Base-by-base conservation (phyloP, 2,329 filamentous ascomycete genomes). In the Ascochyta viciae-villosae region DNA sequence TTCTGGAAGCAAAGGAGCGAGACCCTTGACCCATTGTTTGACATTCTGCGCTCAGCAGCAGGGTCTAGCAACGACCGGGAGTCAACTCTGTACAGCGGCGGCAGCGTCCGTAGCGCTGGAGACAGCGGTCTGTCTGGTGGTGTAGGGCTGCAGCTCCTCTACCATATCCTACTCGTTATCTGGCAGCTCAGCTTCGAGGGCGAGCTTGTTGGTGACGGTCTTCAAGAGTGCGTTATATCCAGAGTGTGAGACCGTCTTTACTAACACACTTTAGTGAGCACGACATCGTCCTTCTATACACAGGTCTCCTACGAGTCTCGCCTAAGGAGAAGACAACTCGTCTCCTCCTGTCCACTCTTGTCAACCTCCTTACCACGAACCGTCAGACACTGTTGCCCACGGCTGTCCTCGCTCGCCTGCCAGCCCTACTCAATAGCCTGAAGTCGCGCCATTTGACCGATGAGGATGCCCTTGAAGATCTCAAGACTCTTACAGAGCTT, bases 311-410 rank as follows among this genome's bases (percentile, higher is more conserved):
- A 51, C 89, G 92, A 50, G 82, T 96, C 38, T 98, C 95, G 2
- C 93, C 94, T 40, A 99, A 99, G 77, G 95, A 98, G 76, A 99
- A 99, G 83, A 98, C 94, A 1, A 98, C 94, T 0, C 88, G 95
- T 27, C 84, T 99, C 50, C 86, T 97, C 41, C 84, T 98, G 40
- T 92, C 92, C 9, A 97, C 94, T 7, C 85, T 99, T 37, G 85
- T 89, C 74, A 98, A 96, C 77, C 87, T 99, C 40, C 86, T 97
- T 34, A 91, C 82, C 76, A 85, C 79, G 80, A 90, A 84, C 83
- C 90, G 74, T 78, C 88, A 75, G 31, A 83, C 80, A 22, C 80
- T 89, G 41, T 87, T 98, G 52, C 93, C 94, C 7, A 89, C 89
- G 3, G 93, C 95, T 1, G 89, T 95, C 22, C 89, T 96, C 56